Evolutionary conservation across 495 filamentous ascomycete genomes (phyloP).

Genomic region (Aspergillus ellipticus): DNA sequence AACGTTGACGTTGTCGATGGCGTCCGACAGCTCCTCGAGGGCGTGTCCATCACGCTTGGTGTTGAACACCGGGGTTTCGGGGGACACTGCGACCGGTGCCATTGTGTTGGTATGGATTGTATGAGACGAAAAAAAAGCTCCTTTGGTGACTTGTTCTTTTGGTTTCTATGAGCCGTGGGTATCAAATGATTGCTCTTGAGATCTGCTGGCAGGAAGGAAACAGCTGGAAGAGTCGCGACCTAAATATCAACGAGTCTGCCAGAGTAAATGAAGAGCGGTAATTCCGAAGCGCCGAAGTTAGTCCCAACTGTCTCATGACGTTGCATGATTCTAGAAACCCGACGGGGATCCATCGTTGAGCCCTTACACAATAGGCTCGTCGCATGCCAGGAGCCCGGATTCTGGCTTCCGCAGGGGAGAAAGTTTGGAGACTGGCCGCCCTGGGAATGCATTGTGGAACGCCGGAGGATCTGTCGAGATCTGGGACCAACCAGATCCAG

Average conservation of each 20-base stretch:
- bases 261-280: background rate
- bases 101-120: slow-evolving; percentile 19
- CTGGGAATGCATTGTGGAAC: slow-evolving; percentile 8
- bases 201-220: background rate
- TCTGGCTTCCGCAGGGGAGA: slow-evolving; percentile 22
- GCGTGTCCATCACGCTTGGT: slow-evolving; percentile 58
- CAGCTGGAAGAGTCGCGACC: background rate
- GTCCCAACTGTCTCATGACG: background rate
- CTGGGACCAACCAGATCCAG: slow-evolving; percentile 8
- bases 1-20: slow-evolving; percentile 77
- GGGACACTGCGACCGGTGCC: slow-evolving; percentile 30
- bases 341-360: background rate
- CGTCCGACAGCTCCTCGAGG: slow-evolving; percentile 78
- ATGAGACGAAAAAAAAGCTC: slow-evolving; percentile 3
- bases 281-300: background rate
- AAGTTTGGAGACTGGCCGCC: slow-evolving; percentile 2
- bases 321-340: slow-evolving; percentile 4
- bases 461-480: slow-evolving; percentile 2
- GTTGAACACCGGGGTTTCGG: slow-evolving; percentile 25
- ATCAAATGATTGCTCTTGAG: slow-evolving; percentile 1
- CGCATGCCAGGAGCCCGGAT: slow-evolving; percentile 26
- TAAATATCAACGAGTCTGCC: background rate
- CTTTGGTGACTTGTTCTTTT: background rate
- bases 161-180: background rate
- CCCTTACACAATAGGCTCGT: background rate